Evolutionary conservation across 2,329 filamentous ascomycete species (phyloP), one percentile per base, ranked within the genome.

Genomic region (Cyphellophora europaea): DNA sequence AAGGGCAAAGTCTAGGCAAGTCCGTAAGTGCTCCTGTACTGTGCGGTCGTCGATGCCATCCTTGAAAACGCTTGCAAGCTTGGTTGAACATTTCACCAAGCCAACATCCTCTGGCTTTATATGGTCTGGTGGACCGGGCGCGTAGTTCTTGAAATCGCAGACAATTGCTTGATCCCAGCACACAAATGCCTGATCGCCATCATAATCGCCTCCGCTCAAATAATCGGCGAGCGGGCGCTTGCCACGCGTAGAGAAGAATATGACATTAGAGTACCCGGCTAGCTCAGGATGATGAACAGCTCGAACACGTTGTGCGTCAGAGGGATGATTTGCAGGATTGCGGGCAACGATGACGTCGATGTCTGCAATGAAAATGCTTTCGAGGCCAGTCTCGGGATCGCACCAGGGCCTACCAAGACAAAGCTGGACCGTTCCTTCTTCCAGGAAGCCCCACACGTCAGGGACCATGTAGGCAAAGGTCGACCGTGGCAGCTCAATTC

Each of bases 161-260:
- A 72, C 69, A 1, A 79, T 60, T 4, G 53, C 52, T 3, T 58
- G 54, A 33, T 79, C 73, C 72, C 73, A 79, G 47, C 71, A 76
- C 0, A 76, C 50, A 70, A 74, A 79, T 17, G 73, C 59, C 3
- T 55, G 66, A 37, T 80, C 76, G 0, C 76, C 76, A 43, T 80
- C 76, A 38, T 79, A 79, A 47, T 80, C 76, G 6, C 76, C 76
- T 4, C 75, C 76, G 15, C 76, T 76, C 0, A 79, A 55, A 49
- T 74, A 71, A n/a, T 63, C 62, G 0, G 74, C 76, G 1, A 76
- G 54, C 0, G 76, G 69, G 11, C 59, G 62, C 5, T 56, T 43
- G 0, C 76, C 76, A 37, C 52, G 59, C 0, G 61, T 62, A 0
- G 76, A 57, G 42, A 79, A 78, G 0, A 79, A 61, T 11, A 75